These are phyloP conservation scores for Aspergillus bridgeri DNA, from an alignment of 495 filamentous ascomycete genomes.

Conservation along the genomic window DNA sequence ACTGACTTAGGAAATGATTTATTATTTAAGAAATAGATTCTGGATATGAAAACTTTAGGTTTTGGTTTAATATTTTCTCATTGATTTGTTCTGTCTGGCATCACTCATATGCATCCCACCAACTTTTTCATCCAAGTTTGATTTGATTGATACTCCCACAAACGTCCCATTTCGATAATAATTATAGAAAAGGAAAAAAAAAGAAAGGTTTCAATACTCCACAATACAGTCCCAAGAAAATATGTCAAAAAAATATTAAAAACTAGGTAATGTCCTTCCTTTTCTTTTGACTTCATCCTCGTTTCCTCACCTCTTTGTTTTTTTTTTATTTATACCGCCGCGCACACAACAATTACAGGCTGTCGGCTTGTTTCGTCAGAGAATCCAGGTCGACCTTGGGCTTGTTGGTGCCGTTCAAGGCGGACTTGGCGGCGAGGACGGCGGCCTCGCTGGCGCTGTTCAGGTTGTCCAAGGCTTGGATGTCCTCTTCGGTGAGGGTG, in stretches of 20 bases:
- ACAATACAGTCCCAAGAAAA: no score
- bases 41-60: no score
- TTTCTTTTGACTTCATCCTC: no score
- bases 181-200: conserved; percentile 8
- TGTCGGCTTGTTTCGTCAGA: conserved; percentile 34
- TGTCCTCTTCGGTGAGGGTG: conserved; percentile 43
- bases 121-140: not conserved
- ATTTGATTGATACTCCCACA: not conserved
- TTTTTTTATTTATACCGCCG: no score
- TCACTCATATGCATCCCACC: no score
- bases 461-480: conserved; percentile 43
- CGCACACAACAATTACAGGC: no score
- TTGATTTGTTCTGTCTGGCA: no score
- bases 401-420: conserved; percentile 18
- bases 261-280: not conserved
- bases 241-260: no score
- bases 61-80: no score
- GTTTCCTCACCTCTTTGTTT: no score
- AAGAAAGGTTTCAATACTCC: not conserved
- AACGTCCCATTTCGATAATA: not conserved
- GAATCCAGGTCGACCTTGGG: conserved; percentile 37
- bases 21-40: no score
- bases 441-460: conserved; percentile 20
- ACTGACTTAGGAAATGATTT: no score
- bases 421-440: conserved; percentile 2